Base-by-base conservation (phyloP, 23 red algal genomes). In the Gracilaria domingensis region DNA sequence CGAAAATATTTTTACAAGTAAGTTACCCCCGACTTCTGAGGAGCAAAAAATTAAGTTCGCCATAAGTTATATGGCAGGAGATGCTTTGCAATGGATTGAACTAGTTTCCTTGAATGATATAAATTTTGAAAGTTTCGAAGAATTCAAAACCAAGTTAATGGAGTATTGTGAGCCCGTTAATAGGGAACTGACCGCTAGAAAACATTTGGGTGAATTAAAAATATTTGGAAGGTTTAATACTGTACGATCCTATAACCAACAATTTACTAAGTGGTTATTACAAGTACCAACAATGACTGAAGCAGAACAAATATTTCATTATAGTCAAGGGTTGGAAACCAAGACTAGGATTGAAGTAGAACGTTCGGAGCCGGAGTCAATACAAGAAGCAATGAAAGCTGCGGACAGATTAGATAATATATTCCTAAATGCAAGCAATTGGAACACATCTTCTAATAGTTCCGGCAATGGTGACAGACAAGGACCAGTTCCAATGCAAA, bases 121-220 rank as follows among this genome's bases (percentile, higher is more conserved):
- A n/a, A n/a, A n/a, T n/a, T n/a, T n/a, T n/a, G n/a, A n/a, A n/a
- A n/a, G n/a, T n/a, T 24, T 21, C 48, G 17, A 30, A 80, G 76
- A 56, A n/a, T 80, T 80, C 53, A 17, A 80, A 18, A 51, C 14
- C 0, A 55, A 80, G 26, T 55, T 80, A 21, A 40, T 80, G 30
- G 54, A 80, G 29, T 50, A 51, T 18, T 80, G 48, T 55, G 76
- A 80, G 76, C 76, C 76, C 14, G 76, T 80, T 55, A 80, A 48
- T 8, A 0, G 76, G n/a, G 39, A 80, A 80, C 35, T 82, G n/a
- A 59, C n/a, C n/a, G 47, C 6, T 58, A 82, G 0, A 60, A 51
- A 58, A 38, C 32, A n/a, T 33, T 36, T 82, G 23, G 62, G 25
- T 61, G 55, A 82, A 0, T 59, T 60, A 40, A 82, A 82, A 35